Percentiles rank a stretch among this genome's conserved stretches.
These are phyloP conservation scores for Noccaea bulbosa DNA, from an alignment of 345 rosid species.

Conservation along the genomic window DNA sequence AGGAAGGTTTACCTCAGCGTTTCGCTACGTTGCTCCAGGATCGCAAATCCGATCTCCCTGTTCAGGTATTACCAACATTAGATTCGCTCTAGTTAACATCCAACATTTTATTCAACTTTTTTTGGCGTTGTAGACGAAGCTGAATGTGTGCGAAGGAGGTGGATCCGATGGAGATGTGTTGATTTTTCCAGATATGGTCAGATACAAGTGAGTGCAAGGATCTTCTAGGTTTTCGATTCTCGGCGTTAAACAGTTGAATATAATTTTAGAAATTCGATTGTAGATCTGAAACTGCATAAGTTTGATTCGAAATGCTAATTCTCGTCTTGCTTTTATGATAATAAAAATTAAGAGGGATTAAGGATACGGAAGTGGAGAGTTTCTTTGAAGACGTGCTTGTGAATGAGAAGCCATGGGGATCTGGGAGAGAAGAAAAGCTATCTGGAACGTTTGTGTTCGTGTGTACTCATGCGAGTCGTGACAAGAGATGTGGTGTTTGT, in stretches of 20 bases:
- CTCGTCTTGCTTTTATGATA: constrained; percentile 12
- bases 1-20: constrained; percentile 68
- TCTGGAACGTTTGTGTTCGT: constrained; percentile 74
- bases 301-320: background rate
- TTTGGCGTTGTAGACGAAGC: constrained; percentile 51
- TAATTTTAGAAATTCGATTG: constrained; percentile 3
- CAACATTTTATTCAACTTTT: background rate
- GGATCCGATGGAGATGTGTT: constrained; percentile 79
- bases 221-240: constrained; percentile 5
- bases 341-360: constrained; percentile 60
- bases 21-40: constrained; percentile 64
- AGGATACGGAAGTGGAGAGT: constrained; percentile 60
- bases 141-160: constrained; percentile 71
- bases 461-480: constrained; percentile 87
- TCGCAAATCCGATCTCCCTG: constrained; percentile 61
- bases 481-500: constrained; percentile 93
- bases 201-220: constrained; percentile 63
- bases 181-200: constrained; percentile 87
- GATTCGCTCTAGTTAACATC: background rate
- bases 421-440: constrained; percentile 54
- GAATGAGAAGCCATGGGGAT: constrained; percentile 74
- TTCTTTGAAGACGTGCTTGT: constrained; percentile 87
- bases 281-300: background rate
- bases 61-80: constrained; percentile 52
- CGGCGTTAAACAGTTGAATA: too few relatives aligned